Base-by-base conservation (phyloP, 306 rosid genomes). In the Pyrus communis region DNA sequence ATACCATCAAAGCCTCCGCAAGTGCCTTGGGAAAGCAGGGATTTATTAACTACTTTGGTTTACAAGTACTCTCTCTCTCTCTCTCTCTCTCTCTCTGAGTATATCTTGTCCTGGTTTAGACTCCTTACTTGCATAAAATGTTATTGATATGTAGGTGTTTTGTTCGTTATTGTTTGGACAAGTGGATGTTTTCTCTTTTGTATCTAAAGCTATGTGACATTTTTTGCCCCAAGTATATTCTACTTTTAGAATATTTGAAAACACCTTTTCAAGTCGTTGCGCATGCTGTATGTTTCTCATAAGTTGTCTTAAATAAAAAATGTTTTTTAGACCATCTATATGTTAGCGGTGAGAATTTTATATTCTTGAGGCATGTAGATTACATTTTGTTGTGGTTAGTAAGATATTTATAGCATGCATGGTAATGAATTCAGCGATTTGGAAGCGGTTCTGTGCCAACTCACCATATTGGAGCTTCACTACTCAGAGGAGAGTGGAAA, bases 381-480 rank as follows among this genome's bases (percentile, higher is more conserved):
- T 28, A 3, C 18, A 27, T 51, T 72, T 63, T 42, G 27, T 40
- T 19, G 17, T 61, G 67, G 67, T 61, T 61, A 22, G 67, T 61
- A 27, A 61, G 30, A 7, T 31, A 8, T 7, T 64, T 30, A 31
- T 31, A 81, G 70, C 60, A 38, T 67, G 79, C 74, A 40, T 84
- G 69, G 74, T 46, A 35, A 70, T 86, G 60, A 75, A 72, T 71
- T 55, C 85, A 95, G 99, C 93, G 99, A 69, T 95, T 95, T 69
- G 99, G 99, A 80, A 95, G 93, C 77, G 99, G 99, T 75, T 88
- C 97, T 27, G 96, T 95, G 79, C 91, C 99, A 60, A 92, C 99
- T 74, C 91, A 88, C 80, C 89, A 67, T 77, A 83, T 95, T 82
- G 99, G 99, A 77, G 90, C 88, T 49, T 82, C 93, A 57, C 84